Evolutionary conservation across 768 basidiomycete species (phyloP).

Genomic region (Russula dissimulans): DNA sequence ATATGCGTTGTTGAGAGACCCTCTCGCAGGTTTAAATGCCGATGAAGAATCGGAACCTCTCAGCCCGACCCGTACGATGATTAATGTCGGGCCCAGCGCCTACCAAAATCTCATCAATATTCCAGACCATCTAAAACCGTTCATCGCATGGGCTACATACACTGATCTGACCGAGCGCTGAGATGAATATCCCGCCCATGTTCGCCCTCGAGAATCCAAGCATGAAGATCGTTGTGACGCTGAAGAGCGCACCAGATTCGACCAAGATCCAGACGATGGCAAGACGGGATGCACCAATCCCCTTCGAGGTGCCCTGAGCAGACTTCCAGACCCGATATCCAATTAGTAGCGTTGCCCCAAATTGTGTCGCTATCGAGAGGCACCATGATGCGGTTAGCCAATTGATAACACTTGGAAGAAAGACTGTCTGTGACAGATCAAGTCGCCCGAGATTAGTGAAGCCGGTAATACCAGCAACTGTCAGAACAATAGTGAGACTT

Average conservation of each 20-base stretch:
- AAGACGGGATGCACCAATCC: neutral
- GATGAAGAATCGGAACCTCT: neutral
- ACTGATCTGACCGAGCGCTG: constrained; percentile 8
- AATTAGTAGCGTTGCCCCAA: constrained; percentile 10
- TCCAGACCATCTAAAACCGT: neutral
- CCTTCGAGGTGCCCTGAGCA: neutral
- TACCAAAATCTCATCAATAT: neutral
- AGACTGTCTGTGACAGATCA: neutral
- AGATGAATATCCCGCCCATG: neutral
- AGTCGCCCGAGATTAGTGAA: neutral
- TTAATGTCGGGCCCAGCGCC: constrained; percentile 7
- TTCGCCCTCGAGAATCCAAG: constrained; percentile 7
- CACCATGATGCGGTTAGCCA: constrained; percentile 6
- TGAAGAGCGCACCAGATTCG: constrained; percentile 13
- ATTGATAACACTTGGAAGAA: neutral
- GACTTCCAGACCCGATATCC: constrained; percentile 2
- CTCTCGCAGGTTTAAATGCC: neutral
- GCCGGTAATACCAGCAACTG: constrained; percentile 6
- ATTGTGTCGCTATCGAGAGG: constrained; percentile 11
- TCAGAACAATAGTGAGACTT: neutral
- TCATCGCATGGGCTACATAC: neutral
- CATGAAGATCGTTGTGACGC: neutral
- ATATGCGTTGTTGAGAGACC: neutral
- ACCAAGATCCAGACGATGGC: constrained; percentile 8
- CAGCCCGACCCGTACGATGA: constrained; percentile 3